Evolutionary conservation across 139 green algal species (phyloP).

Genomic region (Chlamydomonas incerta): DNA sequence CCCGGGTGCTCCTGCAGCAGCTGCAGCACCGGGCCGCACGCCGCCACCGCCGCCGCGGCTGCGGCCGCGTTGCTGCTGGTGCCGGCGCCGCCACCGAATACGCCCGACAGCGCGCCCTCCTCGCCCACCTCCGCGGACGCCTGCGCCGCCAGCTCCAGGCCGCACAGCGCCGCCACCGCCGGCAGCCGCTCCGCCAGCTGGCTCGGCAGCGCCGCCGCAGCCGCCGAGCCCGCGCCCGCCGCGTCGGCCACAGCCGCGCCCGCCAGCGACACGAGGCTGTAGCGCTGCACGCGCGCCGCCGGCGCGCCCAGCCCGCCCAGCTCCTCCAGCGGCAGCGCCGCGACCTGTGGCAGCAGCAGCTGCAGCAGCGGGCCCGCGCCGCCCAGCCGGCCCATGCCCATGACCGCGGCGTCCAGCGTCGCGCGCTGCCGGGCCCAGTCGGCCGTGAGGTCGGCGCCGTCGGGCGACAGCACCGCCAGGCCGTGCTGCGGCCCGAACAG

Average conservation of each 20-base stretch:
- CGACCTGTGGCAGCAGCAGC: slow-evolving; percentile 26
- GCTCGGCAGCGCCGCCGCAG: background rate
- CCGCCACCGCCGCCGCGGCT: background rate
- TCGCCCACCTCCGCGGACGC: background rate
- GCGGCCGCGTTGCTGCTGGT: background rate
- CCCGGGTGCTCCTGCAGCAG: background rate
- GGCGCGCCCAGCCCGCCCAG: background rate
- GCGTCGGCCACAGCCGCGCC: slow-evolving; percentile 24
- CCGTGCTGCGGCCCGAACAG: slow-evolving; percentile 37
- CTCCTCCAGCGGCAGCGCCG: slow-evolving; percentile 24
- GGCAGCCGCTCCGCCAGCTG: background rate
- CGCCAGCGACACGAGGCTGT: slow-evolving; percentile 37
- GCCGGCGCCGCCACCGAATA: no score
- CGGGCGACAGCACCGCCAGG: background rate
- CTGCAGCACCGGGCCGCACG: background rate
- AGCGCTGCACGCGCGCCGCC: background rate
- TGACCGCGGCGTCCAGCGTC: slow-evolving; percentile 11
- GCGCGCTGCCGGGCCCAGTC: slow-evolving; percentile 16
- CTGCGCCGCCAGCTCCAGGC: background rate
- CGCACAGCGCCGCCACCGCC: background rate
- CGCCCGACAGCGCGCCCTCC: background rate
- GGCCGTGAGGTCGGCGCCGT: background rate
- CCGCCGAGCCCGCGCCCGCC: background rate
- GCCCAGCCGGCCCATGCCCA: background rate
- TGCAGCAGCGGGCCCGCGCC: slow-evolving; percentile 20